Evolutionary conservation across 2,329 filamentous ascomycete genomes (phyloP), one percentile per base, ranked within the genome.

Genomic region (Pleoardoris graminearum): DNA sequence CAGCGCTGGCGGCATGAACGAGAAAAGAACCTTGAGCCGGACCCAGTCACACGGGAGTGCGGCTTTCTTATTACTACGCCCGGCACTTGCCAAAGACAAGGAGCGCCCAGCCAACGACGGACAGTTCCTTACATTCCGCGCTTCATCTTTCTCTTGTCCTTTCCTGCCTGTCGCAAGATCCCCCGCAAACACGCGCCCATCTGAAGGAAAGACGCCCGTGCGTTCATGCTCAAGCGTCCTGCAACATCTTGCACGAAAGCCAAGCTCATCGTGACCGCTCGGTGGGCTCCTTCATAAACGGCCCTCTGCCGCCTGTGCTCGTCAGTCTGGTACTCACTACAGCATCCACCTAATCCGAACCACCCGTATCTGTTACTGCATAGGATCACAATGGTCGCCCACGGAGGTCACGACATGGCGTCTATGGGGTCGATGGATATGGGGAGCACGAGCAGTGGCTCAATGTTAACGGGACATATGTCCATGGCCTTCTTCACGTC

Each of bases 401-500:
- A 71, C 58, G 65, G 56, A 55, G 66, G 59, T 37, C 57, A 65
- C 51, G 66, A 69, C 29, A 51, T 48, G 19, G 58, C 56, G 36
- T 53, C 61, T 21, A 62, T 21, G 37, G 22, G 25, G 25, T 33
- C 30, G 30, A 38, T 38, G 45, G 59, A 51, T 23, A 63, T 63
- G 61, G 50, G 50, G 35, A 60, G 57, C 21, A 65, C 60, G 58
- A 51, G 57, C 29, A 57, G 53, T 58, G 43, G 54, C 42, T 57
- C 57, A 2, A 45, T 54, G 17, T 54, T 57, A 37, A 62, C 67
- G 30, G 57, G 57, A n/a, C n/a, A n/a, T 44, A 84, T 84, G 82
- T 62, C 68, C 39, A 84, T 83, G 81, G 74, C 76, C 55, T 94
- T 94, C 80, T 86, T 86, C 61, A 84, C 80, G 58, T 76, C 78